These are phyloP conservation scores for Ophiocordyceps australis DNA, from an alignment of 2,329 filamentous ascomycete genomes.

Conservation along the genomic window DNA sequence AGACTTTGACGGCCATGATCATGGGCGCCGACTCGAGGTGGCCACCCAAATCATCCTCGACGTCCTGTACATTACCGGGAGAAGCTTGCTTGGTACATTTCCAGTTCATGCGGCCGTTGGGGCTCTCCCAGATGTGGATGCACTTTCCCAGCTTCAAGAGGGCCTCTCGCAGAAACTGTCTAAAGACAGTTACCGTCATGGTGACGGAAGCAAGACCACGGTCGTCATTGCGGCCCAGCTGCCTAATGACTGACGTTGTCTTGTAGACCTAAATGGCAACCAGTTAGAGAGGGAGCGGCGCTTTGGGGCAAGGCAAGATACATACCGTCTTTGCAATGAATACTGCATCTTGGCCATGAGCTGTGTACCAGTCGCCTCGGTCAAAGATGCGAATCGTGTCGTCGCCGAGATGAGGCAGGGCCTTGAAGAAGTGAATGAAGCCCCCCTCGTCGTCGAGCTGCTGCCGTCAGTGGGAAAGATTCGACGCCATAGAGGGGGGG, in stretches of 20 bases:
- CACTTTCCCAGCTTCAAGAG: constrained; percentile 83
- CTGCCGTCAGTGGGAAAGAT: background rate
- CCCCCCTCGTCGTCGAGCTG: constrained; percentile 92
- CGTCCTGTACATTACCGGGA: constrained; percentile 88
- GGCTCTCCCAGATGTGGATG: constrained; percentile 74
- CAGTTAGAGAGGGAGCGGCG: background rate
- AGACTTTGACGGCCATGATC: constrained; percentile 86
- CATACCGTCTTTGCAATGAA: constrained; percentile 63
- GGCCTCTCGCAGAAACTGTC: constrained; percentile 86
- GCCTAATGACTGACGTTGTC: constrained; percentile 85
- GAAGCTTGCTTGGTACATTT: constrained; percentile 83
- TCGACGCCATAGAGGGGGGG: too few relatives aligned
- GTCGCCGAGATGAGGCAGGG: constrained; percentile 50
- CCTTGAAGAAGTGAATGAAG: constrained; percentile 93
- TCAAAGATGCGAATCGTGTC: constrained; percentile 85
- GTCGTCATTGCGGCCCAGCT: constrained; percentile 67
- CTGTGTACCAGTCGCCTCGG: constrained; percentile 85
- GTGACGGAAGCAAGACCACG: constrained; percentile 86
- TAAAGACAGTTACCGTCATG: constrained; percentile 86
- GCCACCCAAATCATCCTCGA: constrained; percentile 83
- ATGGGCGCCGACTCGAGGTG: constrained; percentile 82
- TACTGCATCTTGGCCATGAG: constrained; percentile 71
- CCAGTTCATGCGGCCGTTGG: constrained; percentile 71
- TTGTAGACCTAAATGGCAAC: constrained; percentile 96
- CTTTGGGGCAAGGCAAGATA: background rate